A percentile compares a stretch with the other conserved stretches of the same genome.
Evolutionary conservation across 2,329 filamentous ascomycete genomes (phyloP).

Genomic region (Lachnellula arida): DNA sequence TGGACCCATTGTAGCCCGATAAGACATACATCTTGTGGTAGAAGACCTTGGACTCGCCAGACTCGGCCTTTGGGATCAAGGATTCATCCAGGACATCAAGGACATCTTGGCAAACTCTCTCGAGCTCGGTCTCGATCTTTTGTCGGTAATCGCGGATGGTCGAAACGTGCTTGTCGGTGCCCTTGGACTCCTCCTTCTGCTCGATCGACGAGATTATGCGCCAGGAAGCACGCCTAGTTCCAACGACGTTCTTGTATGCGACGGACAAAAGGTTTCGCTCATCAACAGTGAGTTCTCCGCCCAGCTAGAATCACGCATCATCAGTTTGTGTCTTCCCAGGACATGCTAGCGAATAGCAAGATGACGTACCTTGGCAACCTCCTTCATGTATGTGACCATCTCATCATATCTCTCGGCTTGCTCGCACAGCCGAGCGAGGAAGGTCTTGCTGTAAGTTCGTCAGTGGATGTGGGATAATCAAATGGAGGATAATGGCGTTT

Average conservation of each 20-base stretch:
- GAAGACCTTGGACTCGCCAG: conserved; percentile 98
- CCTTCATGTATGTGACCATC: conserved; percentile 99
- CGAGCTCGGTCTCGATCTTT: conserved; percentile 97
- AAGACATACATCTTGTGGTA: conserved; percentile 97
- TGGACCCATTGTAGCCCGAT: conserved; percentile 11
- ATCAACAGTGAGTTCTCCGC: conserved; percentile 80
- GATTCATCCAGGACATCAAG: conserved; percentile 90
- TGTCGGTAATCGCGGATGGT: conserved; percentile 96
- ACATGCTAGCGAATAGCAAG: conserved; percentile 21
- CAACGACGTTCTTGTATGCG: conserved; percentile 99
- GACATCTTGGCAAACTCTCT: conserved; percentile 97
- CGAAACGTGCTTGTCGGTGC: conserved; percentile 86
- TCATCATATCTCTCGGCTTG: conserved; percentile 99
- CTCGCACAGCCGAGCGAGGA: conserved; percentile 99
- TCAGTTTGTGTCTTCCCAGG: conserved; percentile 17
- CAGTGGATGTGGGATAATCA: conserved; percentile 15
- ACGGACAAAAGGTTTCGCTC: conserved; percentile 98
- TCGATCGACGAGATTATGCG: conserved; percentile 99
- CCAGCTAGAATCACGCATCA: conserved; percentile 41
- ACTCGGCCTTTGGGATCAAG: conserved; percentile 92
- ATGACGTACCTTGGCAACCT: conserved; percentile 80
- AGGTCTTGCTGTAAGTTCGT: conserved; percentile 76
- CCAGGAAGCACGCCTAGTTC: conserved; percentile 97
- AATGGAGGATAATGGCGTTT: background rate
- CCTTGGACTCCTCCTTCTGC: conserved; percentile 99